These are phyloP conservation scores for Naganishia friedmannii DNA, from an alignment of 768 basidiomycete species.

Conservation along the genomic window DNA sequence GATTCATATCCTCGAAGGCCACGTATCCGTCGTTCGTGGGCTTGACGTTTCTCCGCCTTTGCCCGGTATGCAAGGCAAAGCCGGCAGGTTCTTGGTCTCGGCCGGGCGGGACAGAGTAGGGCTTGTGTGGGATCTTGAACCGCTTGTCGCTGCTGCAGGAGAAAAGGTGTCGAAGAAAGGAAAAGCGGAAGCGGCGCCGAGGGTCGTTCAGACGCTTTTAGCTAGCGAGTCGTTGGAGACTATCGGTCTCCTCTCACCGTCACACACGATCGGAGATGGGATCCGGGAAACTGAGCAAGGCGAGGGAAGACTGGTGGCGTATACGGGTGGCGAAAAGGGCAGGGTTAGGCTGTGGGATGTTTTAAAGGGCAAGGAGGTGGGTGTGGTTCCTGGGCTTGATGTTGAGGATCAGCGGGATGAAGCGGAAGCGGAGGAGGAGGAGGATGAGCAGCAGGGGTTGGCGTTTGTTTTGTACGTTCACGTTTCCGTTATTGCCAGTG, in stretches of 20 bases:
- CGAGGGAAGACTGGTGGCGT: conserved; percentile 61
- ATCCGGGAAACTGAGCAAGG: conserved; percentile 52
- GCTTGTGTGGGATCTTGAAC: conserved; percentile 78
- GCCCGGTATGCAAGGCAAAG: conserved; percentile 47
- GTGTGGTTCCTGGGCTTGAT: conserved; percentile 58
- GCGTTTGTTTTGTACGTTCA: conserved; percentile 63
- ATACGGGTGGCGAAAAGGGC: conserved; percentile 89
- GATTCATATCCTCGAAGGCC: conserved; percentile 83
- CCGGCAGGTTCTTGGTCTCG: conserved; percentile 85
- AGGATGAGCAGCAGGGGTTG: conserved; percentile 82
- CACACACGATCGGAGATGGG: conserved; percentile 58
- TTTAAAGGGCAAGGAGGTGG: conserved; percentile 61
- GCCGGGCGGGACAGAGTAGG: conserved; percentile 92
- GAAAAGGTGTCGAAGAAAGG: conserved; percentile 51
- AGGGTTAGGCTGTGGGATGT: conserved; percentile 81
- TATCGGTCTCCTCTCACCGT: conserved; percentile 59
- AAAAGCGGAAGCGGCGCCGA: conserved; percentile 53
- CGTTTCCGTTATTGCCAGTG: conserved; percentile 8
- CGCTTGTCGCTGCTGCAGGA: conserved; percentile 32
- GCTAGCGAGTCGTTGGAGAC: conserved; percentile 81
- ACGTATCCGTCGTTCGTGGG: conserved; percentile 89
- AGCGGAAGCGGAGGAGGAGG: conserved; percentile 56
- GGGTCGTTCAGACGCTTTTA: conserved; percentile 70
- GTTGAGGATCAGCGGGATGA: conserved; percentile 53
- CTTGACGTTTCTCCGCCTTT: conserved; percentile 63